Evolutionary conservation across 2,329 filamentous ascomycete genomes (phyloP), one percentile per base, ranked within the genome.

Genomic region (Peltaster fructicola): DNA sequence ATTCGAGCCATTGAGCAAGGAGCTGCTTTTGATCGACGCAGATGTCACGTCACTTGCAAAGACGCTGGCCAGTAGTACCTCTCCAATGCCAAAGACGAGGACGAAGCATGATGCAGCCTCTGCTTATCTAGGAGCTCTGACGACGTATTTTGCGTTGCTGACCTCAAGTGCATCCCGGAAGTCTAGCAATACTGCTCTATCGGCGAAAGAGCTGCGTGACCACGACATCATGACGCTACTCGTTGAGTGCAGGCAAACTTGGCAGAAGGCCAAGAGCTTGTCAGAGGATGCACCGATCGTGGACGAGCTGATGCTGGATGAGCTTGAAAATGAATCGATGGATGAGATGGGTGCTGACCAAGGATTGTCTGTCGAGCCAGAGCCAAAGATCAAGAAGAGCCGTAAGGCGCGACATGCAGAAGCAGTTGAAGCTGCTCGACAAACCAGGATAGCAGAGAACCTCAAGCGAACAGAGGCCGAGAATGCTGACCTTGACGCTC

Each of bases 91-190:
- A 6, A 32, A 38, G 13, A 33, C 35, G 2, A 30, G 37, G 13
- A 61, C 80, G 30, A 88, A 85, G 48, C 73, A 77, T 45, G 73
- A 80, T 49, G 71, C 84, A 7, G 59, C 91, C 18, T 74, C 79
- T 4, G 79, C 82, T 31, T 95, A 98, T 45, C 60, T 95, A 13
- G 81, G 78, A 20, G 66, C 80, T 1, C 61, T 98, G 37, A 74
- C 78, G 23, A 84, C 92, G 69, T 98, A 98, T 51, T 92, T 98
- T 49, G 79, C 84, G 17, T 66, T 95, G 17, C 57, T 98, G n/a
- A 80, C 81, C 7, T 91, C 81, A 1, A 73, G 80, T 1, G 65
- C 73, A 2, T 62, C 72, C 24, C 55, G 57, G 1, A 53, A 59
- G 17, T 61, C 60, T 6, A 51, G 56, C 0, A 34, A 42, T 5